Evolutionary conservation across 139 green algal genomes (phyloP).

Genomic region (Chlorella sp.): DNA sequence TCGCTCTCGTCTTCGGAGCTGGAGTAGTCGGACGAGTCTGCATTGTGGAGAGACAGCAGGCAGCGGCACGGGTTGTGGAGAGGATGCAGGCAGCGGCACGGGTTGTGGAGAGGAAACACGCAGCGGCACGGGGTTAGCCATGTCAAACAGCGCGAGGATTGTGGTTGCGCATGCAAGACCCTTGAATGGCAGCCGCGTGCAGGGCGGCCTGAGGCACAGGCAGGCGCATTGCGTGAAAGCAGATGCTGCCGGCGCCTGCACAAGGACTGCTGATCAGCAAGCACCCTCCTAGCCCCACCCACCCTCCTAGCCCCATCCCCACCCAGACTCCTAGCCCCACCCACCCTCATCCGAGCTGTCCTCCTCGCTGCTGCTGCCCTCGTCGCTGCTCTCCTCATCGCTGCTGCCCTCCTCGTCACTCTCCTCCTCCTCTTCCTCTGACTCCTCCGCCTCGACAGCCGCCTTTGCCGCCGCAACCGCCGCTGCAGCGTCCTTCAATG

Average conservation of each 20-base stretch:
- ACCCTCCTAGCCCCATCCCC: neutral
- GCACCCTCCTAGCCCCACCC: neutral
- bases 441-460: constrained; percentile 36
- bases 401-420: constrained; percentile 49
- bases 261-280: neutral
- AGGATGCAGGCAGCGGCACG: neutral
- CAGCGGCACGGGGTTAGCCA: no score
- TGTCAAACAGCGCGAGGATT: no score
- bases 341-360: constrained; percentile 50
- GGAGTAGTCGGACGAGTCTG: constrained; percentile 24
- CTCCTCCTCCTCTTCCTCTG: constrained; percentile 42
- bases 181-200: no score
- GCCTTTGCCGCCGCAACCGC: constrained; percentile 23
- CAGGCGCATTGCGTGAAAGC: no score
- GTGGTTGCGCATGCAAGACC: no score
- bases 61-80: neutral
- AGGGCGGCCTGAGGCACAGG: no score
- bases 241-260: no score
- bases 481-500: constrained; percentile 23
- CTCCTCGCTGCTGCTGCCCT: constrained; percentile 49
- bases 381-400: constrained; percentile 32
- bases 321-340: neutral
- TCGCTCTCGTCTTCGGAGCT: constrained; percentile 58
- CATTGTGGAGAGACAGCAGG: no score
- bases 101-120: no score